A percentile compares a stretch with the other conserved stretches of the same genome.
phyloP scores from a whole-genome alignment of 768 basidiomycete genomes.

The Kwoniella dejecticola region DNA sequence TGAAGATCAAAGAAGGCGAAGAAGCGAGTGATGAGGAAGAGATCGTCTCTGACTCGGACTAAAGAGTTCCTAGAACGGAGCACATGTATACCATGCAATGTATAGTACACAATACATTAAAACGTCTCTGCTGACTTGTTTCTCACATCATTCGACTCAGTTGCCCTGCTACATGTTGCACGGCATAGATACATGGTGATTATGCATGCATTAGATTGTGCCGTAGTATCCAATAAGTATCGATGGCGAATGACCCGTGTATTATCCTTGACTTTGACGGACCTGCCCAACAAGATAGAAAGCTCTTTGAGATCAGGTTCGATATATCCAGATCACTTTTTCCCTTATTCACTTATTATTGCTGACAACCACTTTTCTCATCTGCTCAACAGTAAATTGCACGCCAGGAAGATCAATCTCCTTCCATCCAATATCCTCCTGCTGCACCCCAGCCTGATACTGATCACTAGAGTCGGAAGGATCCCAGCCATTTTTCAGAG shows the following conservation, averaged over 20 bases:
- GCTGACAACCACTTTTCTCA: background rate
- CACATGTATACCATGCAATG: background rate
- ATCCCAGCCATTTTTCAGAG: background rate
- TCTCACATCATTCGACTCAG: too few species aligned
- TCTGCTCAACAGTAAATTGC: constrained; percentile 23
- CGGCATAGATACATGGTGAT: too few species aligned
- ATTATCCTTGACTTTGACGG: too few species aligned
- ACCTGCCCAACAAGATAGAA: too few species aligned
- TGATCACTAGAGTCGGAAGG: background rate
- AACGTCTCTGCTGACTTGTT: too few species aligned
- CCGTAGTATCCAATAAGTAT: too few species aligned
- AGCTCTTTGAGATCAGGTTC: too few species aligned
- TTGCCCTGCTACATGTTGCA: too few species aligned
- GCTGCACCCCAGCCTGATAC: background rate
- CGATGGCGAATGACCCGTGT: too few species aligned
- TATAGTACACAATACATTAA: too few species aligned
- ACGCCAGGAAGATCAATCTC: constrained; percentile 30
- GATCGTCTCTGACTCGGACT: background rate
- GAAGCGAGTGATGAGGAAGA: constrained; percentile 28
- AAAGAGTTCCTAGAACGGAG: background rate
- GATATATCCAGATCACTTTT: too few species aligned
- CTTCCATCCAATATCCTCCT: constrained; percentile 15
- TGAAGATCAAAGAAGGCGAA: constrained; percentile 32
- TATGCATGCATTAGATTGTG: too few species aligned
- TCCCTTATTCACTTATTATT: background rate